phyloP scores from a whole-genome alignment of 768 basidiomycete genomes.

The Auriculariales sp. region DNA sequence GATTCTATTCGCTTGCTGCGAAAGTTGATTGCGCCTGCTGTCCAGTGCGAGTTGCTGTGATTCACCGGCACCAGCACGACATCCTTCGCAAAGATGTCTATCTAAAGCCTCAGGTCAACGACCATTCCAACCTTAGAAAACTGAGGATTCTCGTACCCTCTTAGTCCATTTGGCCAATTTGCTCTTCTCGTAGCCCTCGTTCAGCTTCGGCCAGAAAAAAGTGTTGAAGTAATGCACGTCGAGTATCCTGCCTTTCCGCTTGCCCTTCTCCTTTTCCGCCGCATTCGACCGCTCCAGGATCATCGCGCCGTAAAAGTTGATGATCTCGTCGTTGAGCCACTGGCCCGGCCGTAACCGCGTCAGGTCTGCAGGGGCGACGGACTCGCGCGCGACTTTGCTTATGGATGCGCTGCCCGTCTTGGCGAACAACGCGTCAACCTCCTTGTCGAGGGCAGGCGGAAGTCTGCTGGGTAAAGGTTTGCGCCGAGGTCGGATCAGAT shows the following conservation, averaged over 20 bases:
- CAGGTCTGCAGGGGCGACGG: slow-evolving; percentile 59
- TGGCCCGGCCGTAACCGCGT: slow-evolving; percentile 46
- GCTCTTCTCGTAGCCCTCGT: slow-evolving; percentile 69
- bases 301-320: slow-evolving; percentile 91
- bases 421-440: slow-evolving; percentile 39
- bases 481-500: slow-evolving; percentile 30
- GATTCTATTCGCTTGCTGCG: slow-evolving; percentile 80
- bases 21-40: slow-evolving; percentile 85
- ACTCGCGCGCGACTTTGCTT: slow-evolving; percentile 50
- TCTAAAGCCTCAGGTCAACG: slow-evolving; percentile 24
- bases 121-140: background rate
- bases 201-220: slow-evolving; percentile 83
- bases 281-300: slow-evolving; percentile 55
- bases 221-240: slow-evolving; percentile 80
- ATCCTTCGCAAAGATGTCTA: slow-evolving; percentile 87
- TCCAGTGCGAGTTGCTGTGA: slow-evolving; percentile 85
- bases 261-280: slow-evolving; percentile 31
- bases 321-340: slow-evolving; percentile 95
- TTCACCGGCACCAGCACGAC: slow-evolving; percentile 80
- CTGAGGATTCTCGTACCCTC: slow-evolving; percentile 51
- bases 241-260: slow-evolving; percentile 27
- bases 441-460: slow-evolving; percentile 39
- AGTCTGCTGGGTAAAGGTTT: slow-evolving; percentile 31
- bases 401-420: slow-evolving; percentile 45
- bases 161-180: slow-evolving; percentile 90